phyloP scores from a whole-genome alignment of 768 basidiomycete genomes.

The Trametes elegans region DNA sequence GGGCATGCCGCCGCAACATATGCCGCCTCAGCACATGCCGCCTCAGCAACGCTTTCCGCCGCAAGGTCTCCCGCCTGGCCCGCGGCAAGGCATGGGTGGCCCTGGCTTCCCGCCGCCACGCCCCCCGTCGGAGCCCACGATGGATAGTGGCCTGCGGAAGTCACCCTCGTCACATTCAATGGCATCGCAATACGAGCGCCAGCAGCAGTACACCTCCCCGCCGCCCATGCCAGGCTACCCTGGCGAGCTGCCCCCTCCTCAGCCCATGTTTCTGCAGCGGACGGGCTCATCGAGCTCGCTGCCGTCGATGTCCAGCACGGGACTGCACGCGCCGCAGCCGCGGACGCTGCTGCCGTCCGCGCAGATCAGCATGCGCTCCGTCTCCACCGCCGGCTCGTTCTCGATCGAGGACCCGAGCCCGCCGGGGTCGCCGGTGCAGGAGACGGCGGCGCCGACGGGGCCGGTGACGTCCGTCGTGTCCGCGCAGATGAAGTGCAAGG shows the following conservation, averaged over 20 bases:
- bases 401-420: constrained; percentile 71
- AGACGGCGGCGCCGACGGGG: constrained; percentile 49
- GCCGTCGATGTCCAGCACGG: constrained; percentile 23
- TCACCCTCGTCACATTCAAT: constrained; percentile 61
- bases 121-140: constrained; percentile 27
- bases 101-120: constrained; percentile 18
- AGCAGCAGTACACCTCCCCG: constrained; percentile 30
- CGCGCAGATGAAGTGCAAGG: constrained; percentile 96
- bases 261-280: constrained; percentile 24
- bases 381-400: constrained; percentile 49
- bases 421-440: constrained; percentile 74
- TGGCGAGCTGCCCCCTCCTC: constrained; percentile 32
- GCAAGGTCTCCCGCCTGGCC: constrained; percentile 7
- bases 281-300: constrained; percentile 30
- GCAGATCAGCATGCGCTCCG: constrained; percentile 48
- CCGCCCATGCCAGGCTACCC: constrained; percentile 41
- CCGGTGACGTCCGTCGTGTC: constrained; percentile 77
- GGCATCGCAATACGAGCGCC: constrained; percentile 42
- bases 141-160: constrained; percentile 42
- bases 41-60: background rate
- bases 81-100: constrained; percentile 11
- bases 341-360: constrained; percentile 65
- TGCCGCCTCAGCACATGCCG: constrained; percentile 7
- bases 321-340: constrained; percentile 29
- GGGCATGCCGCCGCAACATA: constrained; percentile 13